Percentiles rank a stretch among this genome's conserved stretches.
These are phyloP conservation scores for Ascochyta clinopodiicola DNA, from an alignment of 2,329 filamentous ascomycete genomes.

Conservation along the genomic window DNA sequence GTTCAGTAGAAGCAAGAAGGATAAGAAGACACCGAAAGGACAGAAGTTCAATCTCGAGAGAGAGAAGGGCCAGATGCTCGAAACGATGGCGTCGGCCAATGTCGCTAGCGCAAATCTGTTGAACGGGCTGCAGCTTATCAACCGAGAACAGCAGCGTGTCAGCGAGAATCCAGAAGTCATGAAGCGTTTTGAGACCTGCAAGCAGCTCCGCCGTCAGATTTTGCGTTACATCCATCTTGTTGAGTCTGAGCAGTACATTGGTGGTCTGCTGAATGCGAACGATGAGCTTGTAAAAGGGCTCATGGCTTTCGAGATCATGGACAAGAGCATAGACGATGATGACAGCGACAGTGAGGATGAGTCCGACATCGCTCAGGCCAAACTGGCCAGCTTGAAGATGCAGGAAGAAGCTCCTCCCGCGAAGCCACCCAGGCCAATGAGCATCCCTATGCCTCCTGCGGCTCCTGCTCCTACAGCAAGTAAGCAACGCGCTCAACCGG, in stretches of 20 bases:
- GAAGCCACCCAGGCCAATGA: slow-evolving; percentile 57
- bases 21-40: slow-evolving; percentile 59
- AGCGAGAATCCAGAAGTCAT: slow-evolving; percentile 81
- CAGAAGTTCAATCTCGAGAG: slow-evolving; percentile 82
- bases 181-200: slow-evolving; percentile 83
- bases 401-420: slow-evolving; percentile 52
- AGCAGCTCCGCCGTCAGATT: slow-evolving; percentile 81
- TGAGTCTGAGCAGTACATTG: slow-evolving; percentile 88
- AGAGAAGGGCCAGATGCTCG: slow-evolving; percentile 86
- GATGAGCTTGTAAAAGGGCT: slow-evolving; percentile 93
- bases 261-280: slow-evolving; percentile 88
- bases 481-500: slow-evolving; percentile 57
- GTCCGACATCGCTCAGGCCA: slow-evolving; percentile 44
- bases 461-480: slow-evolving; percentile 33
- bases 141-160: slow-evolving; percentile 85
- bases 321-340: slow-evolving; percentile 79
- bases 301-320: slow-evolving; percentile 93
- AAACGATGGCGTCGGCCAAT: slow-evolving; percentile 85
- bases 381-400: slow-evolving; percentile 55
- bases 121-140: slow-evolving; percentile 88
- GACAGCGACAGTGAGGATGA: slow-evolving; percentile 69
- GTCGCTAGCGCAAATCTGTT: slow-evolving; percentile 89
- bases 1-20: slow-evolving; percentile 60
- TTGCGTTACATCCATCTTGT: slow-evolving; percentile 92
- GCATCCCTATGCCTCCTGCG: slow-evolving; percentile 46